Evolutionary conservation across 192 early-diverging fungal species (phyloP), one percentile per base, ranked within the genome.

Genomic region (Backusella mclennaniae): DNA sequence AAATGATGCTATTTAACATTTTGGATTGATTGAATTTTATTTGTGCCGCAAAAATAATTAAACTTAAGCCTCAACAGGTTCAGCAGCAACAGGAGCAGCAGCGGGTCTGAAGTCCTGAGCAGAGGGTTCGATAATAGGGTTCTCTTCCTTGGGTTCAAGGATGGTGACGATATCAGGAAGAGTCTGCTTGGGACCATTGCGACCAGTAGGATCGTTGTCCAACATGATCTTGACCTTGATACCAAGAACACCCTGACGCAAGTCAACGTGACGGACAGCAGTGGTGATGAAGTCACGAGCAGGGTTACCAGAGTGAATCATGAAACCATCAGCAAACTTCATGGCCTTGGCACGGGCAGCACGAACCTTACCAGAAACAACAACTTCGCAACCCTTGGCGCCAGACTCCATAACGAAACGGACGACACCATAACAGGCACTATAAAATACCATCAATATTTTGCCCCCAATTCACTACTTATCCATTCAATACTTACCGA

Each of bases 171-270:
- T 85, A 84, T 98, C 97, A 84, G 98, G 98, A 76, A 99, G 92
- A 79, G 96, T 92, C 82, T 90, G 95, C 92, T 95, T 97, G 87
- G 96, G 96, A 76, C 98, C 98, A 72, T 88, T 80, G 82, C 92
- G 95, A 82, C 98, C 98, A 79, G 90, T 93, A 73, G 95, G 95
- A 86, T 99, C 98, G 81, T 86, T 92, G 77, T 94, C 94, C 77
- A 95, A 91, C 97, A 99, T 99, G 84, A 99, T 99, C 95, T 99
- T 99, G 87, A 99, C 98, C 92, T 97, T 97, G 91, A 99, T 94
- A 87, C 98, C 98, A 71, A 99, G 87, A 72, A 99, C 97, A 90
- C 98, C 98, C 88, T 99, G 98, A 83, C 96, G 93, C 85, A 99
- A 92, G 78, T 97, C 89, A 77, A 99, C 98, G 94, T 97, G 96